phyloP scores from a whole-genome alignment of 2,329 filamentous ascomycete genomes.

The Trichoderma sp. region DNA sequence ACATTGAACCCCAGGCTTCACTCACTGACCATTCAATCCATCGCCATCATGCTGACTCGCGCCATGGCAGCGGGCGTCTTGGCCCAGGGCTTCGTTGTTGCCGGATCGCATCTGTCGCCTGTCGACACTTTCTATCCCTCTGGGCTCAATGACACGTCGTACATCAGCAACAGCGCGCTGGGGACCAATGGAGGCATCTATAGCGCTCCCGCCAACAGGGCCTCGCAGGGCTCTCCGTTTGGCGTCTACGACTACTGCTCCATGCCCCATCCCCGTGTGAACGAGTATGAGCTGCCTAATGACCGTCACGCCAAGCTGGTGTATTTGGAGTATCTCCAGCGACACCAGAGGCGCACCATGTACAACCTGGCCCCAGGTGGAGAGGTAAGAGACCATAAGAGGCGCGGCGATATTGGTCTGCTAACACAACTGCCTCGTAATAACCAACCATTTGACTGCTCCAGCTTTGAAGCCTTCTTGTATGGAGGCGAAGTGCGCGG shows the following conservation, averaged over 20 bases:
- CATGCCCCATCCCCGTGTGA: conserved; percentile 9
- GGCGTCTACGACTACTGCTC: conserved; percentile 18
- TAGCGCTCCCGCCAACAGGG: not conserved
- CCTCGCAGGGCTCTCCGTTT: conserved; percentile 10
- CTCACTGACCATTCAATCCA: not conserved
- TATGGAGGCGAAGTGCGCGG: not conserved
- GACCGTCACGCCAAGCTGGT: conserved; percentile 14
- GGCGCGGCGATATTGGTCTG: no score
- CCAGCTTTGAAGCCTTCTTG: conserved; percentile 3
- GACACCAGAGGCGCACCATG: conserved; percentile 18
- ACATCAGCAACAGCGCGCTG: conserved; percentile 9
- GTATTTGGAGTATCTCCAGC: conserved; percentile 14
- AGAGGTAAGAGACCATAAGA: not conserved
- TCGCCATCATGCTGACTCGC: conserved; percentile 4
- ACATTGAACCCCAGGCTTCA: no score
- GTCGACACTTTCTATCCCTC: conserved; percentile 12
- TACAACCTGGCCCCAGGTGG: conserved; percentile 13
- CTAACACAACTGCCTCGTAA: not conserved
- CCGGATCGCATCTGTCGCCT: not conserved
- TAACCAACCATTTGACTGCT: conserved; percentile 19
- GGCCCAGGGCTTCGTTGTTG: not conserved
- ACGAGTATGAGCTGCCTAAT: conserved; percentile 11
- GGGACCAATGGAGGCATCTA: conserved; percentile 14
- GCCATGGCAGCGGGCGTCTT: not conserved
- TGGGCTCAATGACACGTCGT: conserved; percentile 4